Percentiles rank a stretch among this genome's conserved stretches.
Conservation (phyloP, 2,329 filamentous ascomycete genomes). For the Claviceps sp. region DNA sequence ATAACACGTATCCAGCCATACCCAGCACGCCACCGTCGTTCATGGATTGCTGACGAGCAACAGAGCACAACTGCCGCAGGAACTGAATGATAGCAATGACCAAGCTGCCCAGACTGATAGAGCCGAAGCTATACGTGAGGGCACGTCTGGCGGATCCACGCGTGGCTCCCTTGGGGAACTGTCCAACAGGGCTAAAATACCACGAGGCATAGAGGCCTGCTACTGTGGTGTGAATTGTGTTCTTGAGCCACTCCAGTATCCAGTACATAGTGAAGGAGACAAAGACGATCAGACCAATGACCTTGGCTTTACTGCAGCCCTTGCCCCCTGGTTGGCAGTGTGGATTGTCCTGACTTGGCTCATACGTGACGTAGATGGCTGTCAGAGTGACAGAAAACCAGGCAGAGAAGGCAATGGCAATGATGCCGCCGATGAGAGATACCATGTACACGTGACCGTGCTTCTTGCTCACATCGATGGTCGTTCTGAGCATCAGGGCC, state of each 20-base stretch:
- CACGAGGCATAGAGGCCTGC: constrained; percentile 84
- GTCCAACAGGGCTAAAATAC: constrained; percentile 61
- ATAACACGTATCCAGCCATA: constrained; percentile 49
- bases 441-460: constrained; percentile 81
- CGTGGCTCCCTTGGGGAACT: constrained; percentile 66
- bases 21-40: constrained; percentile 64
- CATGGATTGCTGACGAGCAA: constrained; percentile 50
- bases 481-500: constrained; percentile 75
- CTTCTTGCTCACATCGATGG: constrained; percentile 71
- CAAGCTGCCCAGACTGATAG: constrained; percentile 75
- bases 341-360: constrained; percentile 44
- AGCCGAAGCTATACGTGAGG: constrained; percentile 84
- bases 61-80: constrained; percentile 65
- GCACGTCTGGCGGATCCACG: constrained; percentile 71
- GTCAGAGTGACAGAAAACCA: constrained; percentile 84
- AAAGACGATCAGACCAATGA: constrained; percentile 76
- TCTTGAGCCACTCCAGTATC: constrained; percentile 89
- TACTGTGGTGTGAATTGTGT: constrained; percentile 78
- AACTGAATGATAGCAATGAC: constrained; percentile 80
- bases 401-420: constrained; percentile 62
- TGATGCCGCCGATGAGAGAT: constrained; percentile 67
- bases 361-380: constrained; percentile 72
- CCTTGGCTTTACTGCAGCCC: constrained; percentile 59
- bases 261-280: constrained; percentile 88
- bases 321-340: constrained; percentile 37